Percentiles rank a stretch among this genome's conserved stretches.
These are phyloP conservation scores for Puccinia triticina DNA, from an alignment of 1,284 basidiomycete genomes.

Conservation along the genomic window DNA sequence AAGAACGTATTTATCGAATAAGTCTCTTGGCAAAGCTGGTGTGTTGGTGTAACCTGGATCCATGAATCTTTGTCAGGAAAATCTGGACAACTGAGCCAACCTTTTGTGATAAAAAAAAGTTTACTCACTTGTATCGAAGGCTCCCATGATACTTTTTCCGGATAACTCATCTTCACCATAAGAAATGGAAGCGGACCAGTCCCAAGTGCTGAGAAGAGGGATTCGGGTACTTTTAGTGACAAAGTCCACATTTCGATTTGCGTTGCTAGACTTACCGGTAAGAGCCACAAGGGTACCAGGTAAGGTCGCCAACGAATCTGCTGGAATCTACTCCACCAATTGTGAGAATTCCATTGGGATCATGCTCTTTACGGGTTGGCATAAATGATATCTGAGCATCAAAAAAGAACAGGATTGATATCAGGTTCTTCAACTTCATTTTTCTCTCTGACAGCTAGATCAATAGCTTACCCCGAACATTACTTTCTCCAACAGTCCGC, in stretches of 20 bases:
- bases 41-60: slow-evolving; percentile 47
- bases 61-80: neutral
- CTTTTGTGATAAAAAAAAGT: neutral
- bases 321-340: slow-evolving; percentile 47
- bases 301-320: slow-evolving; percentile 37
- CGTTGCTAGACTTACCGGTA: slow-evolving; percentile 41
- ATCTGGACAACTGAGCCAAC: neutral
- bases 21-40: slow-evolving; percentile 34
- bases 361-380: slow-evolving; percentile 41
- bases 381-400: slow-evolving; percentile 41
- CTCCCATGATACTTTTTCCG: slow-evolving; percentile 20
- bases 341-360: slow-evolving; percentile 50
- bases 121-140: slow-evolving; percentile 49
- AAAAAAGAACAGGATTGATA: slow-evolving; percentile 3
- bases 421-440: neutral
- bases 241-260: neutral
- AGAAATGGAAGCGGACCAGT: slow-evolving; percentile 45
- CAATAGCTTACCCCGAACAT: slow-evolving; percentile 46
- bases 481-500: slow-evolving; percentile 45
- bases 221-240: neutral
- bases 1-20: slow-evolving; percentile 51
- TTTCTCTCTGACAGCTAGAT: neutral
- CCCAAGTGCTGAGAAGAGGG: slow-evolving; percentile 44
- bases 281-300: slow-evolving; percentile 50
- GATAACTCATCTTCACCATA: slow-evolving; percentile 48